Evolutionary conservation across 163 green algal species (phyloP), one percentile per base, ranked within the genome.

Genomic region (Chlamydomonas reinhardtii): DNA sequence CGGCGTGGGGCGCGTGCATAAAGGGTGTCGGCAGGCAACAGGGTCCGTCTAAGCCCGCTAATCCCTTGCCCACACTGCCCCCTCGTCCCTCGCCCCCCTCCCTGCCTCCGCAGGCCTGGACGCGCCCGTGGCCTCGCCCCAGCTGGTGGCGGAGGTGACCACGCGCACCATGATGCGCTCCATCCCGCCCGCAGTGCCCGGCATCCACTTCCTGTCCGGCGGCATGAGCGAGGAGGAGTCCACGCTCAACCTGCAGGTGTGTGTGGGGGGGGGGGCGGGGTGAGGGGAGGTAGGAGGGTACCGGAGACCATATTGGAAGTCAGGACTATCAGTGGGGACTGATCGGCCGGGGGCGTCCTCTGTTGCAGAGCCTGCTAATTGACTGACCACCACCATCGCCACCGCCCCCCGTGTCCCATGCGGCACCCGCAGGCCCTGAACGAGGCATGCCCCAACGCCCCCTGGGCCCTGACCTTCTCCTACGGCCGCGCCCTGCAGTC

Each of bases 401-500:
- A n/a, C n/a, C n/a, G n/a, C n/a, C n/a, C n/a, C n/a, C n/a, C n/a
- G 5, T 48, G 39, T 5, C 39, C 39, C 39, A 5, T 48, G 39
- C 39, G 39, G 5, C 39, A 8, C 39, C 39, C 39, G 62, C 86
- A 90, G 86, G 86, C 86, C 3, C 66, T 90, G 29, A 83, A 91
- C 70, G 83, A 94, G 72, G 93, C 82, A 27, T 94, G 84, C 82
- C 94, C 94, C 73, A 92, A 95, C 85, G 61, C 94, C 3, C 97
- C 97, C 24, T 99, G 97, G 97, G 91, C 91, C 29, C 92, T 99
- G 27, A 98, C 97, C 37, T 99, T 99, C 95, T 96, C 88, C 27
- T 99, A 99, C 83, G 97, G 97, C 88, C 89, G 97, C 37, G 97
- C 97, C 0, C 94, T 99, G 84, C 97, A 99, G 90, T 91, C 92